Evolutionary conservation across 129 eudicot genomes (phyloP).

Genomic region (Glebionis coronaria): DNA sequence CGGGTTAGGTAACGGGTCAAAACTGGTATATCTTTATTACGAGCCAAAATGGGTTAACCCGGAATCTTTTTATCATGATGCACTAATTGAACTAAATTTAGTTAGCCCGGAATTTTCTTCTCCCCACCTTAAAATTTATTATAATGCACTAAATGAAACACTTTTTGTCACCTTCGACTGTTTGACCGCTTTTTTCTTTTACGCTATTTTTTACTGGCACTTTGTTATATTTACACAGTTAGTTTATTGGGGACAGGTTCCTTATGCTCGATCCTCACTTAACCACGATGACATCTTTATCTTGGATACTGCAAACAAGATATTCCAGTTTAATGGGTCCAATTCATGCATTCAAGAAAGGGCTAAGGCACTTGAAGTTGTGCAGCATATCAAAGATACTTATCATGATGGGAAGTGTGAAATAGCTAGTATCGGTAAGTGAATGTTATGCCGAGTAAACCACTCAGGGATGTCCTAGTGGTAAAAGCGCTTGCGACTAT

Average conservation of each 20-base stretch:
- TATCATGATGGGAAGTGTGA: slow-evolving; percentile 98
- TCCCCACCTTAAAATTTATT: no score
- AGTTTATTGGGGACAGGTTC: slow-evolving; percentile 46
- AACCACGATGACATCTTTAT: slow-evolving; percentile 93
- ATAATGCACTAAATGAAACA: no score
- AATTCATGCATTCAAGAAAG: slow-evolving; percentile 95
- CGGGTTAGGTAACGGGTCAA: no score
- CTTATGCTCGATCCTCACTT: slow-evolving; percentile 84
- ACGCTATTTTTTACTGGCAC: no score
- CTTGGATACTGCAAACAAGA: slow-evolving; percentile 78
- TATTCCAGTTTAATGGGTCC: slow-evolving; percentile 91
- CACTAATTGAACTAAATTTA: no score
- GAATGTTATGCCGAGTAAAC: neutral
- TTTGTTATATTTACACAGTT: neutral
- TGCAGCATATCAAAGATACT: slow-evolving; percentile 91
- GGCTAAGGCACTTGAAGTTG: slow-evolving; percentile 97
- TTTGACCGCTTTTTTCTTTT: neutral
- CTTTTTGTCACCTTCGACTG: slow-evolving; percentile 12
- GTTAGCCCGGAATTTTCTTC: no score
- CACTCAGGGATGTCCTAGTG: no score
- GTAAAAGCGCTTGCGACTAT: no score
- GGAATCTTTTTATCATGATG: no score
- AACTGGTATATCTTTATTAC: no score
- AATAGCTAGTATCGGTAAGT: slow-evolving; percentile 82
- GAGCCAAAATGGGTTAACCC: no score